A percentile compares a stretch with the other conserved stretches of the same genome.
Evolutionary conservation across 352 stramenopile species (phyloP).

Genomic region (Pythium myriotylum): DNA sequence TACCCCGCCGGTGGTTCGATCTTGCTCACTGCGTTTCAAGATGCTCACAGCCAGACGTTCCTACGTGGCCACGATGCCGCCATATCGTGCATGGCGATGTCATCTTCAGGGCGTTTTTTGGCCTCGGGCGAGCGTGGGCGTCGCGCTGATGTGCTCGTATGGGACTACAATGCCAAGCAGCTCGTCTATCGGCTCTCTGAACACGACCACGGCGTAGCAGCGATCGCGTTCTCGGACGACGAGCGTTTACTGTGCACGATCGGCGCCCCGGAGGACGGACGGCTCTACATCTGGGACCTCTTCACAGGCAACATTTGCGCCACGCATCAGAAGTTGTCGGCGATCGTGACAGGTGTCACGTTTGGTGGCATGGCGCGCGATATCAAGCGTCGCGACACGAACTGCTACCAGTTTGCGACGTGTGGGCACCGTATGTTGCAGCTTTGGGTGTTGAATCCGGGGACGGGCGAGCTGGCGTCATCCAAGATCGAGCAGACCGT

Average conservation of each 20-base stretch:
- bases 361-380: conserved; percentile 89
- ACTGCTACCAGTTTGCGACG: conserved; percentile 89
- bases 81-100: conserved; percentile 85
- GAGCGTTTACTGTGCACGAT: conserved; percentile 85
- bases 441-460: conserved; percentile 89
- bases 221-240: conserved; percentile 91
- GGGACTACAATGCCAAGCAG: conserved; percentile 76
- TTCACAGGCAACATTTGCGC: conserved; percentile 87
- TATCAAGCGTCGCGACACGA: conserved; percentile 90
- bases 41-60: conserved; percentile 84
- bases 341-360: conserved; percentile 58
- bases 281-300: conserved; percentile 92
- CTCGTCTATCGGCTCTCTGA: conserved; percentile 87
- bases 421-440: conserved; percentile 72
- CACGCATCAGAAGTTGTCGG: conserved; percentile 71
- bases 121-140: conserved; percentile 84
- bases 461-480: conserved; percentile 68
- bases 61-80: conserved; percentile 81
- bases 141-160: conserved; percentile 89
- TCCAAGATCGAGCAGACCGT: conserved; percentile 79
- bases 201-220: conserved; percentile 89
- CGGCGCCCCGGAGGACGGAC: conserved; percentile 75
- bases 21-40: conserved; percentile 72
- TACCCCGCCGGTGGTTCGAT: conserved; percentile 89
- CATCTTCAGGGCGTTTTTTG: conserved; percentile 69